phyloP scores from a whole-genome alignment of 371 early-diverging fungal species.

The Mortierella sp. region DNA sequence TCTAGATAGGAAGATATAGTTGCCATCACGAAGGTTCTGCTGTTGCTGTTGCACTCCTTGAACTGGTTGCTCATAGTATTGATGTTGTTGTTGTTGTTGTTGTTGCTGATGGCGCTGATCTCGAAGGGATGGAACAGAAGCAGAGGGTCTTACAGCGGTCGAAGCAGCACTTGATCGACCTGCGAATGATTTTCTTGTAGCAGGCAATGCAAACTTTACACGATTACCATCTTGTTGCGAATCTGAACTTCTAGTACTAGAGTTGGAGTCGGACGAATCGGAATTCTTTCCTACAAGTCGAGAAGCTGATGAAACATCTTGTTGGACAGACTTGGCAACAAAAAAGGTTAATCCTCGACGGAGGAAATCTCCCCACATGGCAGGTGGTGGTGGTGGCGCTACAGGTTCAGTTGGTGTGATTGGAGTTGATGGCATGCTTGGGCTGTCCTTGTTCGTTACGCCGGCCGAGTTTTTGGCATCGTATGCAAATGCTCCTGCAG shows the following conservation, averaged over 20 bases:
- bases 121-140: slow-evolving; percentile 16
- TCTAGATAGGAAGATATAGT: slow-evolving; percentile 6
- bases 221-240: slow-evolving; percentile 11
- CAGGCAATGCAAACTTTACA: slow-evolving; percentile 25
- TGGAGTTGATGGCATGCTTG: too few relatives aligned
- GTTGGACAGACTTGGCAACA: not conserved
- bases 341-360: slow-evolving; percentile 7
- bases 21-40: not conserved
- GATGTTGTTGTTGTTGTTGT: slow-evolving; percentile 2
- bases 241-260: not conserved
- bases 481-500: not conserved
- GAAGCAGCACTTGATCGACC: not conserved
- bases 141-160: slow-evolving; percentile 11
- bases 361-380: slow-evolving; percentile 8
- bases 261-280: not conserved
- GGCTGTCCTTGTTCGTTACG: not conserved
- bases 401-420: not conserved
- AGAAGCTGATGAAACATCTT: not conserved
- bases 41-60: not conserved
- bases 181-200: not conserved
- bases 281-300: not conserved
- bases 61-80: not conserved
- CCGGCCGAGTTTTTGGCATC: not conserved
- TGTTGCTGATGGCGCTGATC: slow-evolving; percentile 12
- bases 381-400: too few relatives aligned